Evolutionary conservation across 768 basidiomycete species (phyloP), one percentile per base, ranked within the genome.

Genomic region (Kwoniella sp.): DNA sequence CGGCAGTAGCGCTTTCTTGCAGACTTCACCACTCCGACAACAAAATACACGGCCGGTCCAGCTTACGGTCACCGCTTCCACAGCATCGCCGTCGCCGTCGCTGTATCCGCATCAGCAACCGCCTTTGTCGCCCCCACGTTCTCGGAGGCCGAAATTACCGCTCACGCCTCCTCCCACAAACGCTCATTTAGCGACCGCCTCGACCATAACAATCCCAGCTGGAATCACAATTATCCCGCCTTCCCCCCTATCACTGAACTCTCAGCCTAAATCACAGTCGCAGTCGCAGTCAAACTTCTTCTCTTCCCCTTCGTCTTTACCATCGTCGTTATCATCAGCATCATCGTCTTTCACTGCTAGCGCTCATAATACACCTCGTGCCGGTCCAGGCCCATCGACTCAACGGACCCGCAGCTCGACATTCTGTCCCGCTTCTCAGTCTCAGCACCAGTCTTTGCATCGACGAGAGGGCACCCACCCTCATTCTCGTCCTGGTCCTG

Each of bases 201-300:
- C 17, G 13, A 56, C 34, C 30, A n/a, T n/a, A 37, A 57, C 38
- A 57, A 31, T 34, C 34, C 60, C 60, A 54, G 52, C 51, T 61
- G 60, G 48, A 61, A 61, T 61, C 31, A 61, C 60, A 61, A 61
- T 61, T 9, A 61, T 61, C 60, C 60, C 60, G 60, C 60, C 60
- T 51, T 61, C 60, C n/a, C 60, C 60, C 28, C 38, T 41, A 4
- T 41, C 22, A 2, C 15, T 23, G n/a, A 38, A 41, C 31, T 9
- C 31, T 34, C n/a, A 38, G 25, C 41, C 34, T 5, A 57, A 41
- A 28, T 11, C n/a, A 4, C 41, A 23, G 17, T 9, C 34, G 22
- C 20, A 41, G 13, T 11, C n/a, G 1, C 41, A 23, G 17, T 9
- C 34, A n/a, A 4, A 30, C 41, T 25, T 41, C 20, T 11, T 25